Evolutionary conservation across 1,139 yeast genomes (phyloP).

Genomic region (Geotrichum macrosporum): DNA sequence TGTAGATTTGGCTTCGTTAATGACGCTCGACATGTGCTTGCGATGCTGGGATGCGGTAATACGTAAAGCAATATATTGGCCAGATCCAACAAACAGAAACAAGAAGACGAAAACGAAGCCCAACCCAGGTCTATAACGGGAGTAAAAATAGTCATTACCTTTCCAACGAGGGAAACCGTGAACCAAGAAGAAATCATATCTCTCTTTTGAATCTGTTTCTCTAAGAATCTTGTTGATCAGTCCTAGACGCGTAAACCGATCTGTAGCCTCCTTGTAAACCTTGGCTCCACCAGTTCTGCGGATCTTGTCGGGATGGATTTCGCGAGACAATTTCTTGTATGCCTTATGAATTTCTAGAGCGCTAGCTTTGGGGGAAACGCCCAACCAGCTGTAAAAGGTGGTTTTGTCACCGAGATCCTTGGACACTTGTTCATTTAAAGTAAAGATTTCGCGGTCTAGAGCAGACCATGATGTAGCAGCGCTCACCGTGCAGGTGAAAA

Average conservation of each 20-base stretch:
- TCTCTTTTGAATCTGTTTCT: slow-evolving; percentile 52
- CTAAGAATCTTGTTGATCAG: slow-evolving; percentile 69
- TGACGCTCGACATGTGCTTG: slow-evolving; percentile 46
- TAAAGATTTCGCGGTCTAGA: slow-evolving; percentile 77
- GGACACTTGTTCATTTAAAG: slow-evolving; percentile 61
- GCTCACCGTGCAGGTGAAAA: slow-evolving; percentile 17
- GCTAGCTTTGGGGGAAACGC: slow-evolving; percentile 41
- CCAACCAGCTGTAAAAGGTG: slow-evolving; percentile 58
- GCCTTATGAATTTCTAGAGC: slow-evolving; percentile 67
- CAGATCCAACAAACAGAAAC: slow-evolving; percentile 47
- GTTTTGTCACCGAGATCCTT: slow-evolving; percentile 59
- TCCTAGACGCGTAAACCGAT: slow-evolving; percentile 70
- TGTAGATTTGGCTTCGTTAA: slow-evolving; percentile 34
- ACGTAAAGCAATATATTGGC: slow-evolving; percentile 55
- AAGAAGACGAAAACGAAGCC: slow-evolving; percentile 49
- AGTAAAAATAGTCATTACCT: slow-evolving; percentile 39
- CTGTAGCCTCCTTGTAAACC: slow-evolving; percentile 42
- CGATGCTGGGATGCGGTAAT: slow-evolving; percentile 54
- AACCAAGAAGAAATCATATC: slow-evolving; percentile 78
- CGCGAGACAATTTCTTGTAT: slow-evolving; percentile 62
- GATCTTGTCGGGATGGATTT: slow-evolving; percentile 78
- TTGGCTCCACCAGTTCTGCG: slow-evolving; percentile 51
- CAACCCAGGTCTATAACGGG: slow-evolving; percentile 49
- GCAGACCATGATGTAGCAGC: slow-evolving; percentile 43
- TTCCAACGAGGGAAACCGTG: slow-evolving; percentile 87